Evolutionary conservation across 495 filamentous ascomycete genomes (phyloP).

Genomic region (Aspergillus asperescens): DNA sequence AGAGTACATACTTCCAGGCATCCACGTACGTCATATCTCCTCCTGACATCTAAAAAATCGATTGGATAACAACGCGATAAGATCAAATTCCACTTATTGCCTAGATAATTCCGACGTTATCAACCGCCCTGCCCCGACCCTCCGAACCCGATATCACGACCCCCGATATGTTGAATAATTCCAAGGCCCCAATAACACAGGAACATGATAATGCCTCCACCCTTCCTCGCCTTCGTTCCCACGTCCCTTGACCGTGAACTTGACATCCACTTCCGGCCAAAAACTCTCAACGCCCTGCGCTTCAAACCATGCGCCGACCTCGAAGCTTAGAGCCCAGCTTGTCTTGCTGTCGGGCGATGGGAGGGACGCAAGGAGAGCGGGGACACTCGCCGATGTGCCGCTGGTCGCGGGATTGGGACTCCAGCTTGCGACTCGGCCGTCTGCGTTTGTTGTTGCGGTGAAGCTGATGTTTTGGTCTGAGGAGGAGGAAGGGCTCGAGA

Average conservation of each 20-base stretch:
- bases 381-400: slow-evolving; percentile 40
- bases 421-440: slow-evolving; percentile 84
- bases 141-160: slow-evolving; percentile 29
- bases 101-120: no score
- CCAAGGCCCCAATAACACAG: slow-evolving; percentile 81
- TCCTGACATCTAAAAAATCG: no score
- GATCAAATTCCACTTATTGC: no score
- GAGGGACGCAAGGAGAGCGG: slow-evolving; percentile 44
- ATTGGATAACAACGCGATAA: no score
- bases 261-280: slow-evolving; percentile 85
- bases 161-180: slow-evolving; percentile 94
- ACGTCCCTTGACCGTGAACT: slow-evolving; percentile 64
- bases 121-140: no score
- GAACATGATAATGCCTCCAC: slow-evolving; percentile 86
- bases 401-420: slow-evolving; percentile 46
- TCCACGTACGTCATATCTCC: no score
- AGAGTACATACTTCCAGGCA: no score
- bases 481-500: slow-evolving; percentile 27
- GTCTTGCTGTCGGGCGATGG: slow-evolving; percentile 40
- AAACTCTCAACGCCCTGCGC: slow-evolving; percentile 66
- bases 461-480: slow-evolving; percentile 36
- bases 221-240: slow-evolving; percentile 52
- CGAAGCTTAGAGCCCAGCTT: slow-evolving; percentile 71
- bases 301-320: slow-evolving; percentile 72
- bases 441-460: slow-evolving; percentile 68